Base-by-base conservation (phyloP, 768 basidiomycete genomes). In the Lentinus tigrinus region DNA sequence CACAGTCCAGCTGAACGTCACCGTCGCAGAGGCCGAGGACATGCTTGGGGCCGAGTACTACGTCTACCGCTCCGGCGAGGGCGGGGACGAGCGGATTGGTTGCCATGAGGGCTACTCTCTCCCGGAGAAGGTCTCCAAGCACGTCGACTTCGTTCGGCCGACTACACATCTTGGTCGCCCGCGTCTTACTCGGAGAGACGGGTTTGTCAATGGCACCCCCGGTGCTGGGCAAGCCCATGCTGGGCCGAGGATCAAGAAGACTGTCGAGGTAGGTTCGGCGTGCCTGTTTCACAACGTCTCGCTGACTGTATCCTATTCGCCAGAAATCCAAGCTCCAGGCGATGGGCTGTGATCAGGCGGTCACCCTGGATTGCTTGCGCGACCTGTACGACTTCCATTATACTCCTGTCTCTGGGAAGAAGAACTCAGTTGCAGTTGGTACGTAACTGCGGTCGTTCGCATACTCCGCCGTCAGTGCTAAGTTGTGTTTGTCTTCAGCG, bases 121-220 rank as follows among this genome's bases (percentile, higher is more conserved):
- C n/a, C 89, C 89, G 0, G 75, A 76, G 47, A 61, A 78, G 54
- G 69, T 90, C 51, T 75, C 83, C 57, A 70, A 75, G 7, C 86
- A 89, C 64, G 69, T 89, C 50, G 86, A 89, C 26, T 70, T 89
- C 31, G 75, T 90, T 28, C 85, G 86, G 56, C 89, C 89, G 0
- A 89, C 89, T 0, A 87, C 86, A 1, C 81, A 84, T 69, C 89
- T 90, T 63, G 73, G 75, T 47, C 10, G 43, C 23, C 43, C 43
- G 5, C 16, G 6, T 13, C 43, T 44, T 19, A 11, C 4, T 11
- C 43, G 19, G 7, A 44, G 43, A 13, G 43, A 44, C 43, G 21
- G n/a, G 10, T 23, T 21, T 23, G n/a, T 44, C 43, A 11, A 8
- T 23, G 6, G 43, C 10, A 23, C 17, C 43, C 21, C 43, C 4